phyloP scores from a whole-genome alignment of 2,329 filamentous ascomycete genomes.

The Xylaria sp. region DNA sequence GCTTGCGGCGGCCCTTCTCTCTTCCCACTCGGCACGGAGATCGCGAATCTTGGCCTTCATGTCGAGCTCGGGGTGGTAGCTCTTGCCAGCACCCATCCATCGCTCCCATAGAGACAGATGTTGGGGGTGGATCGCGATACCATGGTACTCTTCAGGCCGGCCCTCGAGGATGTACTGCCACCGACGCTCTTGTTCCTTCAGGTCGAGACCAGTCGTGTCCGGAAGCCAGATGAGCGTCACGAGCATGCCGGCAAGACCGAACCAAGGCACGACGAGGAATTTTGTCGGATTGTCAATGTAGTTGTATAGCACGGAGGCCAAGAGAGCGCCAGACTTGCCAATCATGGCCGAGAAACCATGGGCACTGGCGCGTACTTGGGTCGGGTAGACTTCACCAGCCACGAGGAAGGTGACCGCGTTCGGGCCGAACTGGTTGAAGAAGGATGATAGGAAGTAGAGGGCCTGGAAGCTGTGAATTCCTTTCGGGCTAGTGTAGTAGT shows the following conservation, averaged over 20 bases:
- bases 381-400: conserved; percentile 95
- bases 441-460: conserved; percentile 97
- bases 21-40: conserved; percentile 73
- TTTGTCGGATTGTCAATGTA: conserved; percentile 88
- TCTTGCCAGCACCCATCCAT: conserved; percentile 77
- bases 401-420: conserved; percentile 97
- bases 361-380: conserved; percentile 89
- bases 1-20: conserved; percentile 59
- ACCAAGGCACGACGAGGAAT: conserved; percentile 96
- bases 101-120: conserved; percentile 92
- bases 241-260: conserved; percentile 83
- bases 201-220: conserved; percentile 95
- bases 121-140: conserved; percentile 88
- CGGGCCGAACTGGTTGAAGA: conserved; percentile 99
- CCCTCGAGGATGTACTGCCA: conserved; percentile 88
- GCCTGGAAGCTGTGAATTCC: conserved; percentile 92
- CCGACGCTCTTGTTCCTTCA: conserved; percentile 96
- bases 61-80: conserved; percentile 85
- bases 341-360: conserved; percentile 94
- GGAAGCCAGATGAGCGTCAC: conserved; percentile 88
- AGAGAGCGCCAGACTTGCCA: conserved; percentile 88
- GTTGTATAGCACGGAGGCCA: conserved; percentile 91
- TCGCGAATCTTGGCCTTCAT: conserved; percentile 86
- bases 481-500: conserved; percentile 77
- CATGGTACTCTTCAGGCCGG: conserved; percentile 85